Conservation (phyloP, 768 basidiomycete genomes). For the Auriscalpium vulgare region DNA sequence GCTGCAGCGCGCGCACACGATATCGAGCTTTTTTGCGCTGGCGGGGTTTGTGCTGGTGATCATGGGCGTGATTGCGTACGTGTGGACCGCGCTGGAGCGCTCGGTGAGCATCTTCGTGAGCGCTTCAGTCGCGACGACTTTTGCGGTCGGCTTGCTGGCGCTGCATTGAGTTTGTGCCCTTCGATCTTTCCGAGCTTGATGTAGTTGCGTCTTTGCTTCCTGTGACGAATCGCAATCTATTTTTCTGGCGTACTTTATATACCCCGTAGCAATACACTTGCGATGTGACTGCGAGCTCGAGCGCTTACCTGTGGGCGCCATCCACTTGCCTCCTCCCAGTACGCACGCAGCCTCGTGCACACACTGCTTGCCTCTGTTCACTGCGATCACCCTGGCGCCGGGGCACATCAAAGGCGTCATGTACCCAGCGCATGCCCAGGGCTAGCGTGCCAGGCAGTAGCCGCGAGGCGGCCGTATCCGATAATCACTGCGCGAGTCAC, state of each 20-base stretch:
- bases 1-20: conserved; percentile 1
- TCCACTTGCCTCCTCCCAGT: too few species aligned
- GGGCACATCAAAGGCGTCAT: background rate
- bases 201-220: too few species aligned
- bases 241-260: too few species aligned
- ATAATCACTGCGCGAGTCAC: background rate
- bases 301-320: too few species aligned
- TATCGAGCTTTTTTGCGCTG: conserved; percentile 3
- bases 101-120: conserved; percentile 6
- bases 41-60: conserved; percentile 3
- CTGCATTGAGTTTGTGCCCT: conserved; percentile 1
- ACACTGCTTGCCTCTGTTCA: too few species aligned
- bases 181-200: background rate
- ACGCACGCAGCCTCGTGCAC: too few species aligned
- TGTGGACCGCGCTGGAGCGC: conserved; percentile 2
- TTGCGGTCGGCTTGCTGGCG: conserved; percentile 3
- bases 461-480: background rate
- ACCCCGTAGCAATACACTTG: too few species aligned
- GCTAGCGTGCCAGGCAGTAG: background rate
- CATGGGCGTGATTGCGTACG: background rate
- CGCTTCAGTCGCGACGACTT: conserved; percentile 3
- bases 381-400: background rate
- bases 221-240: too few species aligned
- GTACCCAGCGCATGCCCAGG: too few species aligned
- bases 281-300: too few species aligned